Evolutionary conservation across 805 yeast species (phyloP), one percentile per base, ranked within the genome.

Genomic region (Candida cerambycidarum): DNA sequence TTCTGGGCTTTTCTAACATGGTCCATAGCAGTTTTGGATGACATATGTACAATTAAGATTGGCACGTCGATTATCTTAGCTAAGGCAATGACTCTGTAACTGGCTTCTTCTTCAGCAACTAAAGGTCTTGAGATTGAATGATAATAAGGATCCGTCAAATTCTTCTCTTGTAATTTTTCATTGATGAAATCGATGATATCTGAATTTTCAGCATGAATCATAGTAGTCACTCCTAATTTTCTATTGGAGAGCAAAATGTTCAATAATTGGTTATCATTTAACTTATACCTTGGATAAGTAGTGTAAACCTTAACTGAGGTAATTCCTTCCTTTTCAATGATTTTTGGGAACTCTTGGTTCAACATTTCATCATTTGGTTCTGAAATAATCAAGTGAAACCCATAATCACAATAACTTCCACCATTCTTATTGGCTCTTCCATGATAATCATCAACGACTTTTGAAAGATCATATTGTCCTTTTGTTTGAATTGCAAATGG

Each of bases 191-290:
- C 59, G 34, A 74, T 72, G 36, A 74, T 63, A 43, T 74, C 79
- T 37, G 72, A 63, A 52, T 73, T 73, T 49, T 74, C 79, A n/a
- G 79, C 78, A 48, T 74, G 79, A 18, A 73, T 65, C 76, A 74
- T 71, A 1, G 73, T 68, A 5, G 79, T 74, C 51, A 74, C 63
- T 9, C 69, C 67, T 27, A 67, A 50, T 38, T 63, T 61, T 32
- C 78, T 60, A 6, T 70, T 67, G 15, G 63, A 65, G 13, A 62
- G 50, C 47, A 75, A 46, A 4, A 70, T 62, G 13, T 62, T 63
- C 53, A 74, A 46, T 18, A 74, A 47, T 42, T 72, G 69, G 14
- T 61, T 57, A 45, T 74, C 79, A 23, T 56, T 55, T 18, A 74
- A 55, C 45, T 66, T 69, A 44, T 66, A 60, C 15, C 64, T 61